These are phyloP conservation scores for Globisporangium radiosum DNA, from an alignment of 352 stramenopile genomes.

Conservation along the genomic window DNA sequence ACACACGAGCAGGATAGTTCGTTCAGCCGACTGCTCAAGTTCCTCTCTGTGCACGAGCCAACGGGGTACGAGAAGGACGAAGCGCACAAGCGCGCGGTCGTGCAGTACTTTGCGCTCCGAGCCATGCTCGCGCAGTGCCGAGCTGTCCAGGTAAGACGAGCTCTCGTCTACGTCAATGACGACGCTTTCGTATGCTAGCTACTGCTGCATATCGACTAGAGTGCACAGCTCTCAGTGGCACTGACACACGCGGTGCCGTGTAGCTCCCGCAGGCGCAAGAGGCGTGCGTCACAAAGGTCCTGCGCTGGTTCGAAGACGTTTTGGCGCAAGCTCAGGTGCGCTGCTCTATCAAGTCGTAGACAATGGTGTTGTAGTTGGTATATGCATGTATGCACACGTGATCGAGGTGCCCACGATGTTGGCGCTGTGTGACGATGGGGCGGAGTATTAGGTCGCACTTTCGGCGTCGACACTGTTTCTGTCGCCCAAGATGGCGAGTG, in stretches of 20 bases:
- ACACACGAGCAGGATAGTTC: constrained; percentile 27
- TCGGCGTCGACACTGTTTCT: constrained; percentile 39
- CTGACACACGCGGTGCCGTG: not conserved
- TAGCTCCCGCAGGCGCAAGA: constrained; percentile 41
- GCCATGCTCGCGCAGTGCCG: constrained; percentile 49
- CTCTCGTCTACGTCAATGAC: too few species aligned
- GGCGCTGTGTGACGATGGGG: not conserved
- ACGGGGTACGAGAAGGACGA: constrained; percentile 50
- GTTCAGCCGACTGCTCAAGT: constrained; percentile 46
- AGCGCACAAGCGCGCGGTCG: constrained; percentile 36
- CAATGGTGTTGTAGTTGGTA: too few species aligned
- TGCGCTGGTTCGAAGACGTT: constrained; percentile 58
- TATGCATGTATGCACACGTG: too few species aligned
- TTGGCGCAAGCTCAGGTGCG: constrained; percentile 17
- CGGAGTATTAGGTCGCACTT: constrained; percentile 8
- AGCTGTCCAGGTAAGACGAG: constrained; percentile 33
- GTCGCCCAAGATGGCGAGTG: constrained; percentile 31
- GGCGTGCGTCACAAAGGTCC: constrained; percentile 35
- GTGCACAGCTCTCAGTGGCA: not conserved
- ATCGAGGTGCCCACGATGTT: not conserved
- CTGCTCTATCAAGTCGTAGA: not conserved
- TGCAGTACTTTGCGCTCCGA: constrained; percentile 48
- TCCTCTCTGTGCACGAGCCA: constrained; percentile 45
- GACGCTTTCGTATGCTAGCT: too few species aligned
- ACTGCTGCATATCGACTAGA: too few species aligned